Evolutionary conservation across 2,329 filamentous ascomycete species (phyloP), one percentile per base, ranked within the genome.

Genomic region (Erysiphe pulchra): DNA sequence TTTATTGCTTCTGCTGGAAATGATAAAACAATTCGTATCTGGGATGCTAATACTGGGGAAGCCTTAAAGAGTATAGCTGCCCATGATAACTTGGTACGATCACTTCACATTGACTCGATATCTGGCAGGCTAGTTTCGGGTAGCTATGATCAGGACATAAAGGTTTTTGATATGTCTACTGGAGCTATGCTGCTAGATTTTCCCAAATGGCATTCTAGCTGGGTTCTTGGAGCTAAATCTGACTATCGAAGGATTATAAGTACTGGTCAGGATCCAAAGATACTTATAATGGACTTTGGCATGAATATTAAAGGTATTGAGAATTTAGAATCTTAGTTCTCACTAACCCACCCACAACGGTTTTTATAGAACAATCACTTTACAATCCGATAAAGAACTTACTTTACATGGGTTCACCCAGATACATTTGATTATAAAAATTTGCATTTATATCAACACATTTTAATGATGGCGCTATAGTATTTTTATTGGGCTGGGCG

Each of bases 181-280:
- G 87, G 86, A 32, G 66, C 76, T 42, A 70, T 84, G 53, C 70
- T 87, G 49, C 73, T 92, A 50, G 77, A 85, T 54, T 87, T 94
- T 55, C 81, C 85, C n/a, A 77, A 81, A 53, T 95, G 86, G 85
- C 92, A 93, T 48, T 79, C 80, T 11, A 92, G 84, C 62, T 98
- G 90, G 90, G 92, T 98, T 56, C 65, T 98, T 48, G 86, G 83
- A 51, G 90, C 90, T 45, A 94, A 94, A 68, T 86, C 82, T 50
- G 87, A 98, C 59, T 95, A 95, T 61, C 71, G 87, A 48, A 75
- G 90, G 50, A 90, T 98, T 50, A 82, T 98, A 50, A 90, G 84
- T 54, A 92, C 87, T 0, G 90, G 86, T 44, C 90, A 98, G 61
- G 86, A 94, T 56, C 81, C 86, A 32, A 79, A 92, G 58, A 85